Evolutionary conservation across 2,329 filamentous ascomycete species (phyloP).

Genomic region (Xylaria sp.): DNA sequence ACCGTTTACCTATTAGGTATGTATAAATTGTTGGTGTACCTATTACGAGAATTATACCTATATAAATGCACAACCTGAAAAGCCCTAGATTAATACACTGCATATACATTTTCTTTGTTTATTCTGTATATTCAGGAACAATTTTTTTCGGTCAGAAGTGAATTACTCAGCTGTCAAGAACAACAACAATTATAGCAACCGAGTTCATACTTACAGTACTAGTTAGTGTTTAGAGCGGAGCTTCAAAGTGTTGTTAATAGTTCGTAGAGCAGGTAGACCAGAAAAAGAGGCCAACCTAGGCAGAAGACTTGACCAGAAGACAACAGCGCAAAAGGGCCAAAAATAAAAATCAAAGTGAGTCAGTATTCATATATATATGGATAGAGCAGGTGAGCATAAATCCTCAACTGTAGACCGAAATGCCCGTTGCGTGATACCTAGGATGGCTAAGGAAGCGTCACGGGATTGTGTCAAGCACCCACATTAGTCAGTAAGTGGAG

Average conservation of each 20-base stretch:
- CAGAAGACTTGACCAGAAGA: background rate
- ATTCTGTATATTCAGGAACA: no score
- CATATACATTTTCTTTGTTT: no score
- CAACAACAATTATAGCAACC: background rate
- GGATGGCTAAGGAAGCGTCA: conserved; percentile 24
- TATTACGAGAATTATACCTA: background rate
- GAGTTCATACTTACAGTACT: no score
- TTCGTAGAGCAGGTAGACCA: background rate
- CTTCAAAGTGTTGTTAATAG: background rate
- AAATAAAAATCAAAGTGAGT: background rate
- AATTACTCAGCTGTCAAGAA: no score
- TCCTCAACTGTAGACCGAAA: conserved; percentile 13
- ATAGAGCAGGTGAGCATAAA: conserved; percentile 8
- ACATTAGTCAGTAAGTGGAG: conserved; percentile 3
- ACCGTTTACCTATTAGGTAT: no score
- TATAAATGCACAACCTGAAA: background rate
- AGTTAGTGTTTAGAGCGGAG: background rate
- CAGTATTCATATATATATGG: background rate
- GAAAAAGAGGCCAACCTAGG: background rate
- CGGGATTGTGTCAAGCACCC: conserved; percentile 21
- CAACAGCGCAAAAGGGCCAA: background rate
- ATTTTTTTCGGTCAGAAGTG: no score
- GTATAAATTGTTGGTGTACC: background rate
- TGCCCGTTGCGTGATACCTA: conserved; percentile 24
- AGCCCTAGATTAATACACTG: background rate